Base-by-base conservation (phyloP, 495 filamentous ascomycete species). In the Terfezia boudieri region DNA sequence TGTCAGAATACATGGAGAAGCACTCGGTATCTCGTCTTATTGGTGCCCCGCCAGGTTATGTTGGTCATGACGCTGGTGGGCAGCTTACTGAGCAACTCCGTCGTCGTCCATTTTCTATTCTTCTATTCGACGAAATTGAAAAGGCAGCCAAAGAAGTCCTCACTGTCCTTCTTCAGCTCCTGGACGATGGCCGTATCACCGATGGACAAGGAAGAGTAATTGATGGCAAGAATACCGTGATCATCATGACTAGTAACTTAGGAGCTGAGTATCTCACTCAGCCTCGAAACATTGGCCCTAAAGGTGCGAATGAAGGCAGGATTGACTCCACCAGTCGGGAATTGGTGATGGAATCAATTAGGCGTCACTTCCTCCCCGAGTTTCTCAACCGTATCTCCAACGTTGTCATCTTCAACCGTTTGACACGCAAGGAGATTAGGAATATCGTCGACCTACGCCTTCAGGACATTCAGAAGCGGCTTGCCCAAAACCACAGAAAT, bases 1-100 rank as follows among this genome's bases (percentile, higher is more conserved):
- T 98, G 90, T 96, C 90, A 8, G 90, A 98, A 67, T 98, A 98
- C 68, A 92, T 96, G 68, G 90, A 98, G 68, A 83, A 88, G 9
- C 90, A 98, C 69, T 85, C 88, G 1, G 78, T 98, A 23, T 92
- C 84, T 62, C 82, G 90, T 56, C 94, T 98, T 83, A 98, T 98
- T 60, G 90, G 90, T 63, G 89, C 90, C 9, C 90, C 90, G 12
- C 90, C 90, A 8, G 90, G 90, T 59, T 98, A 98, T 61, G 86
- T 98, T 56, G 90, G 90, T 26, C 86, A 98, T 66, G 90, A 98
- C 59, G 80, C 90, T 35, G 90, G 90, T 58, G 90, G 90, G 38
- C 90, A 98, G 63, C 77, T 98, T 37, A 98, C 90, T 6, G 90
- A 98, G 68, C 82, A 79, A 48, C 79, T 98, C 8, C 86, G 90